Conservation (phyloP, 2,329 filamentous ascomycete genomes). For the Talaromyces piceae region DNA sequence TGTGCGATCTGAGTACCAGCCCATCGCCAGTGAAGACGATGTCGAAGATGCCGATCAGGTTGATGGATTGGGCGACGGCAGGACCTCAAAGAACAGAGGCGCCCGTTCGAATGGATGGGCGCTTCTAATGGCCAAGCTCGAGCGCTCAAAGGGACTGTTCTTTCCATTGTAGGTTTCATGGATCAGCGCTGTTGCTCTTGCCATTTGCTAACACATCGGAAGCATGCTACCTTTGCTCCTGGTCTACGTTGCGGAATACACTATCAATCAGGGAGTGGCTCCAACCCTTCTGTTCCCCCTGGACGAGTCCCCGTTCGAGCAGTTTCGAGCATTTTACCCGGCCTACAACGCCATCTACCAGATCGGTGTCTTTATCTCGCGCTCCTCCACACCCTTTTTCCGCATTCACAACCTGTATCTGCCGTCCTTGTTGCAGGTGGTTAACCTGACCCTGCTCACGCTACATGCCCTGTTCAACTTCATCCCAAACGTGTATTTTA, state of each 20-base stretch:
- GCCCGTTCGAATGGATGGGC: constrained; percentile 20
- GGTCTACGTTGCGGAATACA: constrained; percentile 94
- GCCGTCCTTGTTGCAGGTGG: constrained; percentile 72
- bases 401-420: constrained; percentile 74
- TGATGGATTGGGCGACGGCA: constrained; percentile 17
- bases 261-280: constrained; percentile 89
- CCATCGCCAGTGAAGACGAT: constrained; percentile 39
- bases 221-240: constrained; percentile 84
- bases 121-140: constrained; percentile 48
- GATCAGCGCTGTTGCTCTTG: neutral
- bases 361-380: constrained; percentile 86
- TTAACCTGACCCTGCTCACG: constrained; percentile 66
- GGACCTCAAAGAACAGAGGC: constrained; percentile 14
- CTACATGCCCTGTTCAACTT: constrained; percentile 73
- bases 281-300: constrained; percentile 87
- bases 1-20: constrained; percentile 47
- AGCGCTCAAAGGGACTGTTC: constrained; percentile 63
- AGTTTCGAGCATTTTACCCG: constrained; percentile 84
- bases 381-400: constrained; percentile 81
- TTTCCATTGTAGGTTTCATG: constrained; percentile 53
- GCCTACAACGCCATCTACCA: constrained; percentile 95
- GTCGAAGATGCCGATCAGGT: constrained; percentile 27
- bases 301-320: constrained; percentile 63
- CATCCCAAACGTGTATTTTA: constrained; percentile 75
- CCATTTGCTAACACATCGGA: neutral